These are phyloP conservation scores for Solanum infundibuliforme DNA, from an alignment of 257 asterid species.

Conservation along the genomic window DNA sequence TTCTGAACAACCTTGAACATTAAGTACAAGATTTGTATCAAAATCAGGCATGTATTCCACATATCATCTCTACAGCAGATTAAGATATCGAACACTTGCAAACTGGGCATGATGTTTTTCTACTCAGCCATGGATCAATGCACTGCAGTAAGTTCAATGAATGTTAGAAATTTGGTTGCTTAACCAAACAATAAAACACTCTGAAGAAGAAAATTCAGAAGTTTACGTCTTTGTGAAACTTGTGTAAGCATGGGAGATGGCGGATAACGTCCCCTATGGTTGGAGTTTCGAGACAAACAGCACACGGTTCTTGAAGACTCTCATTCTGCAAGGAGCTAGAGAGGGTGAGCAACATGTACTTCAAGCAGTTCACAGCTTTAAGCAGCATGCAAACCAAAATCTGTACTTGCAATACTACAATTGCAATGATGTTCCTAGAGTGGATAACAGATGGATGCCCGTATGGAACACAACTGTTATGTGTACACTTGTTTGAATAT, in stretches of 20 bases:
- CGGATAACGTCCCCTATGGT: slow-evolving; percentile 63
- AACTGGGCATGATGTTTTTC: slow-evolving; percentile 71
- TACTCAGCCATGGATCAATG: slow-evolving; percentile 91
- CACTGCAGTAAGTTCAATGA: slow-evolving; percentile 38
- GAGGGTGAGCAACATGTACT: background rate
- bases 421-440: background rate
- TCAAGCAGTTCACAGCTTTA: background rate
- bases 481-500: background rate
- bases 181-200: background rate
- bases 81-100: slow-evolving; percentile 80
- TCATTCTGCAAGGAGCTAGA: slow-evolving; percentile 40
- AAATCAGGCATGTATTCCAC: background rate
- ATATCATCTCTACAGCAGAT: background rate
- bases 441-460: background rate
- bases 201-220: background rate
- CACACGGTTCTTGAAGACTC: slow-evolving; percentile 65
- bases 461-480: background rate
- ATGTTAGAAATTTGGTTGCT: background rate
- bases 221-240: slow-evolving; percentile 87
- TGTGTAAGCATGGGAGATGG: slow-evolving; percentile 95
- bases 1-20: background rate
- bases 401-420: background rate
- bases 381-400: background rate
- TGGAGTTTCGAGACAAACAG: slow-evolving; percentile 82
- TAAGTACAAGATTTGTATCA: background rate